Evolutionary conservation across 257 asterid species (phyloP).

Genomic region (Lithospermum erythrorhizon): DNA sequence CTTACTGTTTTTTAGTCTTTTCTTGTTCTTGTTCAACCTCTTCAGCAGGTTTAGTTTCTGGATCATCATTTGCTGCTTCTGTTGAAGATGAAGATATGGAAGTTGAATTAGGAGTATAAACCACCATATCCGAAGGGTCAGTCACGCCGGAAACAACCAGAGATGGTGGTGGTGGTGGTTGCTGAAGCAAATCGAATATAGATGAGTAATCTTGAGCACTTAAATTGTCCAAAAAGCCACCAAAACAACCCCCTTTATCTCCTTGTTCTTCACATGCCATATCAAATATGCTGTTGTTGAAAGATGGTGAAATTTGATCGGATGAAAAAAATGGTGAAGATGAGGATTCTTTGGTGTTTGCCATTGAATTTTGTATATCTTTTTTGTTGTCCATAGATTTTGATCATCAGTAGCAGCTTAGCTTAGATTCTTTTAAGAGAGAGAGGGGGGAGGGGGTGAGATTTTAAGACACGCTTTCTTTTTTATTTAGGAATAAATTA

Average conservation of each 20-base stretch:
- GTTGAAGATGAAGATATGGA: conserved; percentile 54
- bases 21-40: conserved; percentile 28
- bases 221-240: conserved; percentile 18
- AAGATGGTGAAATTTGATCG: conserved; percentile 25
- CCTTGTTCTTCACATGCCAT: conserved; percentile 2
- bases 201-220: conserved; percentile 16
- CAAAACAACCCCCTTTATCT: conserved; percentile 9
- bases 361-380: conserved; percentile 6
- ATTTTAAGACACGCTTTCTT: conserved; percentile 2
- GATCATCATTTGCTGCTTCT: conserved; percentile 38
- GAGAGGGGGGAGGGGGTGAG: neutral
- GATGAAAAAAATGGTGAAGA: conserved; percentile 3
- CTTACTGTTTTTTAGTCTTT: conserved; percentile 45
- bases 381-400: conserved; percentile 19
- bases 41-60: conserved; percentile 13
- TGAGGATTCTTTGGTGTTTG: conserved; percentile 5
- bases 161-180: neutral
- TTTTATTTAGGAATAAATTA: neutral
- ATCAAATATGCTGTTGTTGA: conserved; percentile 11
- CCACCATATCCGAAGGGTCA: conserved; percentile 19
- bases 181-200: conserved; percentile 12
- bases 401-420: conserved; percentile 8
- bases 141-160: conserved; percentile 2
- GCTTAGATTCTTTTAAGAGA: conserved; percentile 14
- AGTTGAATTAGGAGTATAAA: conserved; percentile 22